A percentile compares a stretch with the other conserved stretches of the same genome.
Conservation (phyloP, 257 asterid genomes). For the Gentiana dahurica region DNA sequence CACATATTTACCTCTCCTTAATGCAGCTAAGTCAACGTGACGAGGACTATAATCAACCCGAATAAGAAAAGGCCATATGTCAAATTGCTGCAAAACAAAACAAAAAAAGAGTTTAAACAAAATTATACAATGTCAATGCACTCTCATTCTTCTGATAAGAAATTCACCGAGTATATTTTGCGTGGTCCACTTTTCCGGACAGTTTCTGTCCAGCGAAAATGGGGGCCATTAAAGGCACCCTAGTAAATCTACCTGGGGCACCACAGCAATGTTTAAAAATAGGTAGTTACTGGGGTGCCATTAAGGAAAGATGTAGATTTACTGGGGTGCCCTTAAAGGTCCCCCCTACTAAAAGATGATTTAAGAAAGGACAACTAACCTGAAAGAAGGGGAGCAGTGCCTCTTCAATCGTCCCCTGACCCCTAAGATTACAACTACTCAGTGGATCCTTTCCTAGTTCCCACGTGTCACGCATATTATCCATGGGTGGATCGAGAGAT, state of each 20-base stretch:
- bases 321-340: not conserved
- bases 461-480: conserved; percentile 26
- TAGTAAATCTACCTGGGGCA: too few relatives aligned
- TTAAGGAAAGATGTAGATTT: not conserved
- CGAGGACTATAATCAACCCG: conserved; percentile 91
- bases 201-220: too few relatives aligned
- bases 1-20: conserved; percentile 94
- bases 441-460: conserved; percentile 34
- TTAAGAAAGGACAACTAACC: conserved; percentile 32
- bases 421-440: conserved; percentile 29
- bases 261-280: too few relatives aligned
- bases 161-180: too few relatives aligned
- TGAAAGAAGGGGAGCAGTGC: conserved; percentile 93
- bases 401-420: conserved; percentile 45
- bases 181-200: too few relatives aligned
- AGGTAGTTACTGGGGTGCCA: too few relatives aligned
- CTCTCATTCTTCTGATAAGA: too few relatives aligned
- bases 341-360: conserved; percentile 7
- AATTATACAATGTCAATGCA: too few relatives aligned
- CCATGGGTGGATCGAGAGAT: conserved; percentile 34
- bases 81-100: conserved; percentile 74
- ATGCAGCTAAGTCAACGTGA: conserved; percentile 82
- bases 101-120: not conserved
- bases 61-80: conserved; percentile 64
- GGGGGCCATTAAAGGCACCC: too few relatives aligned